Evolutionary conservation across 2,329 filamentous ascomycete genomes (phyloP).

Genomic region (Thermothelomyces thermophilus): DNA sequence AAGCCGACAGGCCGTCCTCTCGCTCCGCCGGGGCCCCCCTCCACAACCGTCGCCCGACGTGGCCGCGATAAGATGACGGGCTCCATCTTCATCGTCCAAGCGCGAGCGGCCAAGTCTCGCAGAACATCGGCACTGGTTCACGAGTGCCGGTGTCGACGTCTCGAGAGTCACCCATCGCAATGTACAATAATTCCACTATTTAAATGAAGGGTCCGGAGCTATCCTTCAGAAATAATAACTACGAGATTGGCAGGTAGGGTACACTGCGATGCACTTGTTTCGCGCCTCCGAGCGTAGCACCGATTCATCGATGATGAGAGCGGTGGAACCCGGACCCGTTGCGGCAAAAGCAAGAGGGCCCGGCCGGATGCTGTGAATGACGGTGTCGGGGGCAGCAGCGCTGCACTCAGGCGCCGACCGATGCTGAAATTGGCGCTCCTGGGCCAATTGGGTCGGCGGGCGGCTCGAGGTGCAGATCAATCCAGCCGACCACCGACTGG

Average conservation of each 20-base stretch:
- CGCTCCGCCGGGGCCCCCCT: constrained; percentile 6
- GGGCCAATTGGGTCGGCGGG: constrained; percentile 18
- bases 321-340: background rate
- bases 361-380: too few relatives aligned
- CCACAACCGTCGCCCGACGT: constrained; percentile 23
- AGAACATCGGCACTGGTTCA: background rate
- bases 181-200: too few relatives aligned
- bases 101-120: background rate
- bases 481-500: constrained; percentile 23
- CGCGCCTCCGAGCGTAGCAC: too few relatives aligned
- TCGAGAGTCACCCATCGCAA: too few relatives aligned
- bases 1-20: constrained; percentile 8
- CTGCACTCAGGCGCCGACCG: constrained; percentile 11
- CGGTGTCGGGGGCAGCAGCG: constrained; percentile 14
- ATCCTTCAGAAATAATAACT: too few relatives aligned
- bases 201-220: too few relatives aligned
- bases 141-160: too few relatives aligned
- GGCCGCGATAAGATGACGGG: constrained; percentile 17
- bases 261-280: too few relatives aligned
- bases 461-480: constrained; percentile 24
- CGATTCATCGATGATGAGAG: too few relatives aligned
- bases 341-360: too few relatives aligned
- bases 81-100: background rate
- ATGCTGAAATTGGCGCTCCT: constrained; percentile 23
- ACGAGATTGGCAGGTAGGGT: too few relatives aligned